Conservation (phyloP, 176 grass and related monocot genomes). For the Metroxylon sagu region DNA sequence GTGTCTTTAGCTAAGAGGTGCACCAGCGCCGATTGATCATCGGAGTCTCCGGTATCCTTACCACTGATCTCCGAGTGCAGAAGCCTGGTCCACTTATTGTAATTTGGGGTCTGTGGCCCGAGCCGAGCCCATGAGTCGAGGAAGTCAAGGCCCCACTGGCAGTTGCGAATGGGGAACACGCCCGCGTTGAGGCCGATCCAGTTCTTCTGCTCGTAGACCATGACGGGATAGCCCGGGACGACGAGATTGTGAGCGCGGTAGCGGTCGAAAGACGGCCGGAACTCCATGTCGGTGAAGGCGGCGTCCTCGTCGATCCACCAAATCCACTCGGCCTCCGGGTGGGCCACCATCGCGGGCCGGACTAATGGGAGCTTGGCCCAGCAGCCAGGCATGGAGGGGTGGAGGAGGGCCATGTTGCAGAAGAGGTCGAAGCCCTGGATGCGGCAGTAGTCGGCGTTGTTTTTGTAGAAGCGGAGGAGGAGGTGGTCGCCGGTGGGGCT, state of each 20-base stretch:
- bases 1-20: conserved; percentile 40
- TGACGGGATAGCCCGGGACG: conserved; percentile 52
- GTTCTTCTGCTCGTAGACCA: conserved; percentile 42
- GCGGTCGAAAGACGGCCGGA: conserved; percentile 36
- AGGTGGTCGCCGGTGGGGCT: conserved; percentile 50
- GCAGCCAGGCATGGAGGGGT: conserved; percentile 56
- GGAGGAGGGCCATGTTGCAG: conserved; percentile 62
- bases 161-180: conserved; percentile 85
- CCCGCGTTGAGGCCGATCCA: conserved; percentile 91
- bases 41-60: conserved; percentile 62
- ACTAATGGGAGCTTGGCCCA: conserved; percentile 73
- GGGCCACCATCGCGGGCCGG: conserved; percentile 67
- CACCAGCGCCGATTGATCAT: conserved; percentile 80
- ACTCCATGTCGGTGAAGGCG: conserved; percentile 91
- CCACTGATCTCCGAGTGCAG: conserved; percentile 50
- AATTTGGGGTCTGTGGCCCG: conserved; percentile 44
- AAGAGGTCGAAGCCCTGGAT: conserved; percentile 62
- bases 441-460: conserved; percentile 87
- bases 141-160: conserved; percentile 95
- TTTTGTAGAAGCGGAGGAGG: conserved; percentile 60
- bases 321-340: conserved; percentile 84
- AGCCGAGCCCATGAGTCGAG: conserved; percentile 49
- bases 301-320: conserved; percentile 98
- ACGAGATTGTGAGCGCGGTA: conserved; percentile 69
- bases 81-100: conserved; percentile 31